These are phyloP conservation scores for Candida broadrunensis DNA, from an alignment of 805 yeast species.

Conservation along the genomic window DNA sequence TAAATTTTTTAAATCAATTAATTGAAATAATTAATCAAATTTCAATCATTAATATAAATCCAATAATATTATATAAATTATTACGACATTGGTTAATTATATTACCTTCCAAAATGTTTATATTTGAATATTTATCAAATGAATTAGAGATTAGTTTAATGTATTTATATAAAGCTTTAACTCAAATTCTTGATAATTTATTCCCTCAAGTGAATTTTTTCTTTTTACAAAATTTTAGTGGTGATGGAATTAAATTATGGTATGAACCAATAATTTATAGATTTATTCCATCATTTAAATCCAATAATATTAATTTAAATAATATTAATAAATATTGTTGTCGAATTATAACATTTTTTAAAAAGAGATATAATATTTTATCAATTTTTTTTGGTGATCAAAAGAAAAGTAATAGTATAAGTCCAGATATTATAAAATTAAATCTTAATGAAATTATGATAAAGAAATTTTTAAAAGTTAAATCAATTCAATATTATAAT, in stretches of 20 bases:
- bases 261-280: conserved; percentile 4
- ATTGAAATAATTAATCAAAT: neutral
- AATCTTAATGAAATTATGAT: conserved; percentile 20
- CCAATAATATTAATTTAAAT: neutral
- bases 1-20: conserved; percentile 5
- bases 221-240: conserved; percentile 20
- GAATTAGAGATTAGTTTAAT: conserved; percentile 11
- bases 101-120: conserved; percentile 15
- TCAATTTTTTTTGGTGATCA: conserved; percentile 15
- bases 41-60: neutral
- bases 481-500: conserved; percentile 10
- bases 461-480: conserved; percentile 11
- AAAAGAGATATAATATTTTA: conserved; percentile 15
- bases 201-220: conserved; percentile 19
- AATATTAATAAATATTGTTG: conserved; percentile 13
- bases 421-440: conserved; percentile 5
- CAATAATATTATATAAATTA: conserved; percentile 10
- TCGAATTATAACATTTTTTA: conserved; percentile 17
- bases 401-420: conserved; percentile 5
- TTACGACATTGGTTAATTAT: conserved; percentile 20
- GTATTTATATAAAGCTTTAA: conserved; percentile 12
- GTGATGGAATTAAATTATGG: conserved; percentile 13
- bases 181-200: conserved; percentile 15
- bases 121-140: conserved; percentile 7
- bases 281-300: neutral